Evolutionary conservation across 441 rosid species (phyloP).

Genomic region (Melianthus villosus): DNA sequence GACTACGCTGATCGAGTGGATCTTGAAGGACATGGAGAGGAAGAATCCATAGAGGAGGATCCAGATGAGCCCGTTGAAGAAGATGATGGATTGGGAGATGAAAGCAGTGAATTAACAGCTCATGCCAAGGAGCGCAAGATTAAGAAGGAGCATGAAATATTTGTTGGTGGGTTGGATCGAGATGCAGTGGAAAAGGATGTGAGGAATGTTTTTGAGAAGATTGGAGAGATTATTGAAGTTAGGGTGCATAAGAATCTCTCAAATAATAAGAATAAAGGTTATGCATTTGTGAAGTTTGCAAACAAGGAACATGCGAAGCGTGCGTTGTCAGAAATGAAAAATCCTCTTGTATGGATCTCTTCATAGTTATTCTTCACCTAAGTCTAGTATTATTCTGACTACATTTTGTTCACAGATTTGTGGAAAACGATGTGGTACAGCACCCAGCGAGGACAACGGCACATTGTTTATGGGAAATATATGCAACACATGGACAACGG

Average conservation of each 20-base stretch:
- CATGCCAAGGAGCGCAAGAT: conserved; percentile 33
- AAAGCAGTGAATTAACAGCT: conserved; percentile 29
- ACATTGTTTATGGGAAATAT: conserved; percentile 50
- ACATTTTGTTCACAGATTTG: conserved; percentile 23
- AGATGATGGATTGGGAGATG: conserved; percentile 29
- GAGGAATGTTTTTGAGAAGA: conserved; percentile 36
- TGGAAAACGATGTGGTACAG: conserved; percentile 54
- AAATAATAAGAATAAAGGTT: conserved; percentile 33
- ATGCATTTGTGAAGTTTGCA: conserved; percentile 50
- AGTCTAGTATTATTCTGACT: conserved; percentile 5
- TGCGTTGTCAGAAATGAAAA: conserved; percentile 50
- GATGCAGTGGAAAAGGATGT: conserved; percentile 45
- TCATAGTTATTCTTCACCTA: neutral
- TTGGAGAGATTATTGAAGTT: conserved; percentile 45
- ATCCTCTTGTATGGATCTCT: conserved; percentile 31
- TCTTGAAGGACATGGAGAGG: conserved; percentile 40
- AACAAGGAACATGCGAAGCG: conserved; percentile 38
- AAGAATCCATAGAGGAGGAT: conserved; percentile 33
- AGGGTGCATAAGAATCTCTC: conserved; percentile 30
- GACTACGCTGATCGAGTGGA: conserved; percentile 48
- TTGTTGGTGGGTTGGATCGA: conserved; percentile 46
- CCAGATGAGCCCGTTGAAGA: conserved; percentile 36
- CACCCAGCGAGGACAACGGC: conserved; percentile 56
- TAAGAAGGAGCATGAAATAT: conserved; percentile 50
- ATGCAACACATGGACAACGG: conserved; percentile 59